Conservation (phyloP, 2,329 filamentous ascomycete species). For the Cercospora berteroae region DNA sequence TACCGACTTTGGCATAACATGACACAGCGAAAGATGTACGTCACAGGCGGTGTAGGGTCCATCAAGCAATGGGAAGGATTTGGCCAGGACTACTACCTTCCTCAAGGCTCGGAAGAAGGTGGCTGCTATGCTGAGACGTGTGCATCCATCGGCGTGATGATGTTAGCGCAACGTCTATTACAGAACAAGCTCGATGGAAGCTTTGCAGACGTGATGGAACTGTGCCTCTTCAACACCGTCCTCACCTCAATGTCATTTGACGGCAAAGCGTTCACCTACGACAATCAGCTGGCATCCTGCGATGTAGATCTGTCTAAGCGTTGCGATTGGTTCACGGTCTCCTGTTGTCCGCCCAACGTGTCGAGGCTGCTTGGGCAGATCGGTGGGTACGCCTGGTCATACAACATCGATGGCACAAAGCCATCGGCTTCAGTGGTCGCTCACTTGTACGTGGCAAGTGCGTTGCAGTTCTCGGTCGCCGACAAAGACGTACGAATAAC, state of each 20-base stretch:
- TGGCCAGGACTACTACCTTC: slow-evolving; percentile 58
- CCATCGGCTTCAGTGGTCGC: slow-evolving; percentile 47
- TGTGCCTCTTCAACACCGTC: slow-evolving; percentile 60
- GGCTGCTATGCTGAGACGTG: slow-evolving; percentile 64
- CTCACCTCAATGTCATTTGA: slow-evolving; percentile 58
- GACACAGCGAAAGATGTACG: slow-evolving; percentile 61
- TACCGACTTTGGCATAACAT: slow-evolving; percentile 59
- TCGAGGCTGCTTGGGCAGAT: slow-evolving; percentile 56
- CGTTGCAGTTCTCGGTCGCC: slow-evolving; percentile 42
- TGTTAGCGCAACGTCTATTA: slow-evolving; percentile 58
- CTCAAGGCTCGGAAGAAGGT: slow-evolving; percentile 59
- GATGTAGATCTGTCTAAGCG: slow-evolving; percentile 51
- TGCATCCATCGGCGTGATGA: slow-evolving; percentile 60
- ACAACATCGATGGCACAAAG: slow-evolving; percentile 29
- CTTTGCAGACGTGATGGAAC: slow-evolving; percentile 60
- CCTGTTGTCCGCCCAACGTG: slow-evolving; percentile 62
- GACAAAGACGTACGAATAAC: slow-evolving; percentile 43
- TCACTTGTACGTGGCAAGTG: slow-evolving; percentile 57
- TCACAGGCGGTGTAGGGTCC: slow-evolving; percentile 61
- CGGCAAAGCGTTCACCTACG: slow-evolving; percentile 60
- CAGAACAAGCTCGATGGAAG: slow-evolving; percentile 53
- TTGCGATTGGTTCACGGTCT: slow-evolving; percentile 58
- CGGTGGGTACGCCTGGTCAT: slow-evolving; percentile 58
- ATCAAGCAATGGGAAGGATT: slow-evolving; percentile 62
- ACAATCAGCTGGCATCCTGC: slow-evolving; percentile 59